phyloP scores from a whole-genome alignment of 2,329 filamentous ascomycete species.

The Grosmannia serpens region DNA sequence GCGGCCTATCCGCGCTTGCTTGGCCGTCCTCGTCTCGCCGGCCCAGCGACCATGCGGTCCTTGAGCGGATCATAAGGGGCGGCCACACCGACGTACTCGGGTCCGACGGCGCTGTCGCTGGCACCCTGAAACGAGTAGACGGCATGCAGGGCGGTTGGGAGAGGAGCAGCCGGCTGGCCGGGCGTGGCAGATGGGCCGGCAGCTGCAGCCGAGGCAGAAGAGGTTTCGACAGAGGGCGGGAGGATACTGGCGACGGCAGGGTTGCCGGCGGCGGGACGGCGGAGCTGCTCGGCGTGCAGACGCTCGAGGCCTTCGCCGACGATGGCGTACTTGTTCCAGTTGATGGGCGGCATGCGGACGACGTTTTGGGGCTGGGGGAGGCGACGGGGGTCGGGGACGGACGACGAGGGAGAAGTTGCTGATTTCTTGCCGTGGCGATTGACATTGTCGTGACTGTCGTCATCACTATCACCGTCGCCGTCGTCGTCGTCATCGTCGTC shows the following conservation, averaged over 20 bases:
- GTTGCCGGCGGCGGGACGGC: conserved; percentile 46
- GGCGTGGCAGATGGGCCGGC: neutral
- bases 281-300: conserved; percentile 69
- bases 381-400: conserved; percentile 12
- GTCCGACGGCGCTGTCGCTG: conserved; percentile 13
- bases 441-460: conserved; percentile 15
- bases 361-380: conserved; percentile 73
- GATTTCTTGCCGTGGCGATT: neutral
- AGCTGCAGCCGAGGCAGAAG: neutral
- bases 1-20: neutral
- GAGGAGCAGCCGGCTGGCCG: conserved; percentile 3
- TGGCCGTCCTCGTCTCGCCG: neutral
- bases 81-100: conserved; percentile 38
- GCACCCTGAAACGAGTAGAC: conserved; percentile 38
- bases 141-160: conserved; percentile 28
- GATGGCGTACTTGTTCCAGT: conserved; percentile 92
- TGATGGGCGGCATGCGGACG: conserved; percentile 76
- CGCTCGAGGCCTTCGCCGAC: conserved; percentile 74
- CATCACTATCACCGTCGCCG: conserved; percentile 19
- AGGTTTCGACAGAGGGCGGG: neutral
- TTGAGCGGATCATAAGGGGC: conserved; percentile 43
- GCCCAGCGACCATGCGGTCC: conserved; percentile 29
- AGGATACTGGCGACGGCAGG: conserved; percentile 27
- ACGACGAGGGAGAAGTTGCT: neutral
- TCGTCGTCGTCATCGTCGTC: conserved; percentile 18